phyloP scores from a whole-genome alignment of 192 early-diverging fungal species.

The Coemansia sp. region DNA sequence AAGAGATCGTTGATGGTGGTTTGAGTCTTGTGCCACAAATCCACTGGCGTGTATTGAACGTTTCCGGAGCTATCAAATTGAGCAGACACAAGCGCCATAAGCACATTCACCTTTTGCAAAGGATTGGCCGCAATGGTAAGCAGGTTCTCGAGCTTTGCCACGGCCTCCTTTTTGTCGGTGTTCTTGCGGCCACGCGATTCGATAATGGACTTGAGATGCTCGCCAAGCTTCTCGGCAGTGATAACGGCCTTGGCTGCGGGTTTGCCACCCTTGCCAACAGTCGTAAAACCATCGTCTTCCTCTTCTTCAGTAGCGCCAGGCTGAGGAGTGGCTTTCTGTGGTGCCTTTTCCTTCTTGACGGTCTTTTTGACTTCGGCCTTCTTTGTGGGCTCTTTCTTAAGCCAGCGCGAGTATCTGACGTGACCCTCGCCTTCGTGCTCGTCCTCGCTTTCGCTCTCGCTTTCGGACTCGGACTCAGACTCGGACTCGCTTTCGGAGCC shows the following conservation, averaged over 20 bases:
- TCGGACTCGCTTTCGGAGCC: constrained; percentile 21
- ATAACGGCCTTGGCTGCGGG: constrained; percentile 59
- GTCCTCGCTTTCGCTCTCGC: constrained; percentile 19
- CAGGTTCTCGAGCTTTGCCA: constrained; percentile 67
- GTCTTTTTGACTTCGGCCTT: constrained; percentile 19
- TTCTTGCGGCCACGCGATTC: constrained; percentile 93
- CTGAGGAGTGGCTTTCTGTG: constrained; percentile 14
- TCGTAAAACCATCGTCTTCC: constrained; percentile 68
- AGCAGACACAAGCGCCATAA: constrained; percentile 83
- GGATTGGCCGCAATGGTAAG: constrained; percentile 63
- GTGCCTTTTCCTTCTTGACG: constrained; percentile 41
- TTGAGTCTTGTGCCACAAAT: constrained; percentile 77
- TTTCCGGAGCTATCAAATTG: constrained; percentile 81
- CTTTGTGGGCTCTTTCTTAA: constrained; percentile 45
- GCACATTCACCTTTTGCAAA: constrained; percentile 79
- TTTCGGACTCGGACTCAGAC: constrained; percentile 30
- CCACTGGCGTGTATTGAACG: constrained; percentile 68
- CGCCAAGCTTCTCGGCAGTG: constrained; percentile 76
- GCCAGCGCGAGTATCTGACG: constrained; percentile 46
- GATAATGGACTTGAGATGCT: constrained; percentile 74
- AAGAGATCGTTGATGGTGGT: constrained; percentile 78
- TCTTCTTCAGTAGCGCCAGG: constrained; percentile 25
- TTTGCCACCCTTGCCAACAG: constrained; percentile 71
- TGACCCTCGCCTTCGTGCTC: constrained; percentile 9
- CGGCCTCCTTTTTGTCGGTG: constrained; percentile 81